phyloP scores from a whole-genome alignment of 1,139 yeast species.

The Candida buenavistaensis region DNA sequence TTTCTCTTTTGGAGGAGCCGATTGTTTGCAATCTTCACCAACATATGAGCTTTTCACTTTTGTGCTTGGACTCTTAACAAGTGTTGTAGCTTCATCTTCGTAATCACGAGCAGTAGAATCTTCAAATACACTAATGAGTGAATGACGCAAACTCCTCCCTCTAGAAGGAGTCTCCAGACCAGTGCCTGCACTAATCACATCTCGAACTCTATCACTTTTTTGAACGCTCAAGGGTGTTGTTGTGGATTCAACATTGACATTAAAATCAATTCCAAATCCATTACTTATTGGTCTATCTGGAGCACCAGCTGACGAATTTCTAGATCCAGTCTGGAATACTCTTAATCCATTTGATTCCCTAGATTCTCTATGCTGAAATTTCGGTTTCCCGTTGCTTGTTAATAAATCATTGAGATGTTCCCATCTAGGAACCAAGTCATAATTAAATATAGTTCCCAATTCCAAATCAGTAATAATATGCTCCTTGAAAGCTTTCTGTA shows the following conservation, averaged over 20 bases:
- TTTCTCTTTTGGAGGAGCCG: conserved; percentile 3
- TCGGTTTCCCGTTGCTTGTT: conserved; percentile 6
- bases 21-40: neutral
- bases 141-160: conserved; percentile 15
- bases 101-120: conserved; percentile 18
- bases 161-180: conserved; percentile 8
- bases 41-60: too few species aligned
- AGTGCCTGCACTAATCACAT: conserved; percentile 17
- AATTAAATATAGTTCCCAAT: conserved; percentile 24
- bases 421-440: conserved; percentile 33
- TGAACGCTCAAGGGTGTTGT: conserved; percentile 36
- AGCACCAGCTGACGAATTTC: conserved; percentile 7
- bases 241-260: conserved; percentile 30
- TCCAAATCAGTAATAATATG: conserved; percentile 20
- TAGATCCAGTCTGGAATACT: conserved; percentile 18
- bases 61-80: conserved; percentile 9
- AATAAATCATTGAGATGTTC: conserved; percentile 26
- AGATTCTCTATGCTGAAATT: neutral
- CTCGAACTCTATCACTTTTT: conserved; percentile 31
- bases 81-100: conserved; percentile 18
- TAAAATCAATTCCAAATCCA: conserved; percentile 39
- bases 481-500: conserved; percentile 34
- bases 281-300: conserved; percentile 9
- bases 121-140: conserved; percentile 16
- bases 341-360: conserved; percentile 20